Evolutionary conservation across 257 asterid species (phyloP), one percentile per base, ranked within the genome.

Genomic region (Solanum lycopersicoides): DNA sequence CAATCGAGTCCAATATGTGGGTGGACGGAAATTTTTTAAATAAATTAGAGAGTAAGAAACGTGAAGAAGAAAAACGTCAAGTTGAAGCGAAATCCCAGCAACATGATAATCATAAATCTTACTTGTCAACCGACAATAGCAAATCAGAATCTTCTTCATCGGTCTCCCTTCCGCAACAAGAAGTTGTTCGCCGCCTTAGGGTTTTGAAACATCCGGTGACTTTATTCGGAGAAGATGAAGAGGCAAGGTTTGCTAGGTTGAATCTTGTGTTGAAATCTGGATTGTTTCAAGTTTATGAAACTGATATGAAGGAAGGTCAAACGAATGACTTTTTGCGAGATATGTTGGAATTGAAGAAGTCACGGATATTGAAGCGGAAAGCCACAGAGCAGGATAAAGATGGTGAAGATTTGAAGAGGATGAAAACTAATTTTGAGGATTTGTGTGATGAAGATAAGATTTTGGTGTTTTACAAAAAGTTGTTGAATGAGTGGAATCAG

Each of bases 281-380:
- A 50, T 88, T 92, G 86, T 97, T 95, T 83, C 98, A 97, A 88
- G 92, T 97, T 4, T 96, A 95, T 50, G 98, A 95, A 71, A 93
- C 92, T 60, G 98, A 95, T 85, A 97, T 95, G 98, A 97, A 98
- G 34, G 98, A 97, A 87, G 98, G 99, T 44, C 98, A 95, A 66
- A 97, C 98, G 2, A 97, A 95, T 83, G 98, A 97, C 56, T 95
- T 97, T 37, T 82, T 95, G 91, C 91, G 97, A 32, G 98, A 95
- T 89, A 93, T 97, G 3, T 95, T 93, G 74, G 98, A 95, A 91
- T 84, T 97, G 91, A 97, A 97, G 92, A 95, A 94, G 88, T 90
- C 96, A 14, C 97, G 96, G 86, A 92, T 92, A 37, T 13, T 89
- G 93, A 97, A 95, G 92, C 89, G 98, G 90, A 96, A 95, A 87